Evolutionary conservation across 331 rosid genomes (phyloP), one percentile per base, ranked within the genome.

Genomic region (Phaseolus coccineus): DNA sequence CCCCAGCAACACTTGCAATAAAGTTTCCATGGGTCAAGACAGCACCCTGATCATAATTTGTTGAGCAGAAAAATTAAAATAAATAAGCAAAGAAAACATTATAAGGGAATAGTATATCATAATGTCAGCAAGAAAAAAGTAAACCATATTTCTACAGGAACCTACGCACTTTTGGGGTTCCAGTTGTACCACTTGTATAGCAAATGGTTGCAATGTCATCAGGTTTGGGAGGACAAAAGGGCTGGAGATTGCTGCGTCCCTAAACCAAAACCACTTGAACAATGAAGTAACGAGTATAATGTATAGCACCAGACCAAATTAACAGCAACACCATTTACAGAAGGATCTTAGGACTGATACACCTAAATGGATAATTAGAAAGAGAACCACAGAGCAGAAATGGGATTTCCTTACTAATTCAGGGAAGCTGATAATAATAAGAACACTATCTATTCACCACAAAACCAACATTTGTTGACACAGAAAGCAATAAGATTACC

Each of bases 161-260:
- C 52, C 42, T 30, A 31, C 51, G 13, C 80, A 93, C 99, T 97
- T 96, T 96, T 46, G 99, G 99, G 47, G 97, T 93, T 87, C 99
- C 99, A 77, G 99, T 96, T 78, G 99, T 96, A 74, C 99, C 99
- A 81, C 99, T 96, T 30, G 99, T 96, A 82, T 96, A 96, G 88
- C 99, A 96, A 82, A 96, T 85, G 70, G 99, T 93, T 81, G 94
- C 96, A 63, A 91, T 78, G 82, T 96, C 99, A 58, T 87, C 90
- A 48, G 97, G 92, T 64, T 90, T 91, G 67, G 99, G 98, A 0
- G 94, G 94, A 83, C 83, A 65, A 83, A 96, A 96, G 57, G 93
- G 98, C 82, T 88, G 94, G 71, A 81, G 83, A 80, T 85, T 96
- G 82, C 90, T 77, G 56, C 84, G 74, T 56, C 99, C 99, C 99